Evolutionary conservation across 306 rosid species (phyloP), one percentile per base, ranked within the genome.

Genomic region (Trichosanthes truncata): DNA sequence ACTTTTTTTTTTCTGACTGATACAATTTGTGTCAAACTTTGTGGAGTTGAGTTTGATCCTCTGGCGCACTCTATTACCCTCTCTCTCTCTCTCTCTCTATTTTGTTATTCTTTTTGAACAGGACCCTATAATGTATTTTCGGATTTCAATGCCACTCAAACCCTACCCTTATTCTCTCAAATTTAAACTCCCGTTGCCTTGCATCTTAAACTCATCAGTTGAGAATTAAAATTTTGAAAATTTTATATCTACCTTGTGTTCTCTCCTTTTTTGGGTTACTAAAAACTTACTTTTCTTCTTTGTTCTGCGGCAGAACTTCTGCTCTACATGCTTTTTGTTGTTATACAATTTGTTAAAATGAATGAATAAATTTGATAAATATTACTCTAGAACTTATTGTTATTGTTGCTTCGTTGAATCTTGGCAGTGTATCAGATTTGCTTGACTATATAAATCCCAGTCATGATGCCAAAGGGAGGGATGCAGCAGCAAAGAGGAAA

Each of bases 381-480:
- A 52, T 52, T 52, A 31, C 52, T 14, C 1, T 21, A 51, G 3
- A 65, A 23, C 36, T 71, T 60, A 33, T 77, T 41, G 45, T 66
- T 60, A 49, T 73, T 52, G 61, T 78, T 74, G 67, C 60, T 46
- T 10, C 76, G 63, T 7, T 43, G 21, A 78, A 82, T 82, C 76
- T 78, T 87, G 80, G 81, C 91, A 95, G 98, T 78, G 98, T 95
- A 68, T 95, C 98, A 6, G 98, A 95, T 85, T 87, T 95, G 88
- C 98, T 95, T 51, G 98, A 95, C 88, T 95, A 95, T 85, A 95
- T 95, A 61, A 92, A 85, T 86, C 98, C 97, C 59, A 87, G 81
- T 84, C 88, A 95, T 41, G 92, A 86, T 83, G 85, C 88, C 74
- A 89, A 89, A 84, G 98, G 91, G 65, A 89, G 92, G 83, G 93